Base-by-base conservation (phyloP, 1,139 yeast genomes). In the Saccharomycopsis hybrid region DNA sequence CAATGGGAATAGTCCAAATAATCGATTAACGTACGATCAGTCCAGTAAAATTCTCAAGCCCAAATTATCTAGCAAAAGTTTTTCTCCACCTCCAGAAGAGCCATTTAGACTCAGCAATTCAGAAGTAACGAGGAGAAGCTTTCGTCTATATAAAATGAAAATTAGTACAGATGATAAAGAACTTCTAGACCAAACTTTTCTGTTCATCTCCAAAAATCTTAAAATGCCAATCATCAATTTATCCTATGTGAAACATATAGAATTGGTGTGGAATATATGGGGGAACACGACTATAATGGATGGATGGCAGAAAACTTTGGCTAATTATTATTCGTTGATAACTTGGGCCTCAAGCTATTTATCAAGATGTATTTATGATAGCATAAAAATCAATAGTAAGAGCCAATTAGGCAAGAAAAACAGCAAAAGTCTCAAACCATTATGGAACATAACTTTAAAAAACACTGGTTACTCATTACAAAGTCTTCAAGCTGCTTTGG, bases 231-330 rank as follows among this genome's bases (percentile, higher is more conserved):
- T 51, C 9, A 44, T 48, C 9, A 36, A 33, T 13, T 9, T 31
- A 3, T 25, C 27, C 5, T 35, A 51, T 31, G 39, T 46, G 8
- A 44, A 32, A 28, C 13, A 43, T 5, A 41, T 51, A 36, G 37
- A 32, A 5, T 41, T 48, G 5, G 32, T 48, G n/a, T 48, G 48
- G 44, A 32, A 51, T 27, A 24, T 51, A 8, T 51, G 54, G 52
- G 43, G 45, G 8, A 35, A 36, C 33, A 46, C 47, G 4, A 39
- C 50, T 5, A 37, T 50, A 9, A 18, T 32, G 7, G 53, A 51
- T n/a, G 44, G 33, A 4, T 8, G 33, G 13, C 27, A 27, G 18
- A 36, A 41, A 4, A n/a, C 30, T 5, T 33, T 32, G n/a, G 44
- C 46, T 3, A 41, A 44, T 41, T 51, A 44, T 38, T 43, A 49